phyloP scores from a whole-genome alignment of 169 alveolate genomes.

The Plasmodium coatneyi region DNA sequence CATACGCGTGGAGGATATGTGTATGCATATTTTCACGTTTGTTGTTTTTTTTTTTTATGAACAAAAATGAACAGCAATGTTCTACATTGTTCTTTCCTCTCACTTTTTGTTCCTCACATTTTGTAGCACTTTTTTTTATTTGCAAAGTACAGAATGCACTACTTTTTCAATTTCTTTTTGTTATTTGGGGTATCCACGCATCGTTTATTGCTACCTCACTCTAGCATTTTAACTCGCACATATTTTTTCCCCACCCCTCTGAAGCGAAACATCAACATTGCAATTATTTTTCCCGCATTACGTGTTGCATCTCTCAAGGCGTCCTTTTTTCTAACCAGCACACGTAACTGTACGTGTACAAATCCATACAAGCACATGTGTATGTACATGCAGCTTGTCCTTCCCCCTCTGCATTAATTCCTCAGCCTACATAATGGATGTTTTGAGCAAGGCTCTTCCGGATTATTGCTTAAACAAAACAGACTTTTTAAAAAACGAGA shows the following conservation, averaged over 20 bases:
- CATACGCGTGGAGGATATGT: not conserved
- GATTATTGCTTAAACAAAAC: not conserved
- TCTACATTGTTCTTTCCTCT: not conserved
- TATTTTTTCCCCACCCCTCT: not conserved
- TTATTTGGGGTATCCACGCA: not conserved
- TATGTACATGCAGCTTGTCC: not conserved
- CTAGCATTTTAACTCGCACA: not conserved
- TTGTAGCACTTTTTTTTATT: conserved; percentile 11
- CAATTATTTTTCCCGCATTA: not conserved
- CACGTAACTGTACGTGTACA: not conserved
- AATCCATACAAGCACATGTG: not conserved
- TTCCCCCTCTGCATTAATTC: not conserved
- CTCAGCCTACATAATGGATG: conserved; percentile 10
- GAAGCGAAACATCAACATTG: not conserved
- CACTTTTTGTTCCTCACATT: not conserved
- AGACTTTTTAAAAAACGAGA: conserved; percentile 25
- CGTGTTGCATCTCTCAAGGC: not conserved
- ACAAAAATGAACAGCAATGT: not conserved
- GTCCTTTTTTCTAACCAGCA: not conserved
- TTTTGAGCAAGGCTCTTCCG: conserved; percentile 20
- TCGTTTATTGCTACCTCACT: not conserved
- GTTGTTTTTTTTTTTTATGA: conserved; percentile 18
- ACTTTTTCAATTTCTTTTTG: not conserved
- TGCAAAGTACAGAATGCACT: not conserved
- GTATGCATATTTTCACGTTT: not conserved